Percentiles rank a stretch among this genome's conserved stretches.
Evolutionary conservation across 139 green algal genomes (phyloP).

Genomic region (Microglena sp.): DNA sequence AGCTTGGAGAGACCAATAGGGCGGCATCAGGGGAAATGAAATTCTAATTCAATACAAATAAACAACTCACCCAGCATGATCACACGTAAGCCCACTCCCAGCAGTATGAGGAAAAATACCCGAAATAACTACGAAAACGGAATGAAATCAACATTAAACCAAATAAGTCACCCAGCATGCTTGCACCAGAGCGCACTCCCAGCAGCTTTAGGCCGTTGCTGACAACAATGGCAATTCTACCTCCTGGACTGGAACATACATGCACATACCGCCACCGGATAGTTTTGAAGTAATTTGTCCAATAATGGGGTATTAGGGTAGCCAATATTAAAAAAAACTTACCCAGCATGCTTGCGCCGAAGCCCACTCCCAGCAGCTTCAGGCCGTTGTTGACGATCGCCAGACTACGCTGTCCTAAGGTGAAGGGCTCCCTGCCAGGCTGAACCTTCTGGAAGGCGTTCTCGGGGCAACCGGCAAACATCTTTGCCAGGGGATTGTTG

Average conservation of each 20-base stretch:
- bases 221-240: no score
- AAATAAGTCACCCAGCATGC: slow-evolving; percentile 39
- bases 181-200: slow-evolving; percentile 67
- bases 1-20: no score
- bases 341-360: slow-evolving; percentile 60
- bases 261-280: no score
- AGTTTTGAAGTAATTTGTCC: no score
- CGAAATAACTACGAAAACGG: no score
- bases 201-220: slow-evolving; percentile 87
- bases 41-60: background rate
- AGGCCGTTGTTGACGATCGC: slow-evolving; percentile 77
- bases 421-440: slow-evolving; percentile 60
- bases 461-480: slow-evolving; percentile 82
- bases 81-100: slow-evolving; percentile 70
- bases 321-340: no score
- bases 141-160: no score
- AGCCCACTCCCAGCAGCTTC: slow-evolving; percentile 85
- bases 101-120: slow-evolving; percentile 77
- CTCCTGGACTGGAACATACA: no score
- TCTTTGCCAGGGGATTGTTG: slow-evolving; percentile 20
- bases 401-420: slow-evolving; percentile 57
- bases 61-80: slow-evolving; percentile 24
- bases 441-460: slow-evolving; percentile 91
- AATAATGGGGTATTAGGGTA: no score
- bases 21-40: no score